Evolutionary conservation across 2,329 filamentous ascomycete genomes (phyloP).

Genomic region (Fusarium haematococcum): DNA sequence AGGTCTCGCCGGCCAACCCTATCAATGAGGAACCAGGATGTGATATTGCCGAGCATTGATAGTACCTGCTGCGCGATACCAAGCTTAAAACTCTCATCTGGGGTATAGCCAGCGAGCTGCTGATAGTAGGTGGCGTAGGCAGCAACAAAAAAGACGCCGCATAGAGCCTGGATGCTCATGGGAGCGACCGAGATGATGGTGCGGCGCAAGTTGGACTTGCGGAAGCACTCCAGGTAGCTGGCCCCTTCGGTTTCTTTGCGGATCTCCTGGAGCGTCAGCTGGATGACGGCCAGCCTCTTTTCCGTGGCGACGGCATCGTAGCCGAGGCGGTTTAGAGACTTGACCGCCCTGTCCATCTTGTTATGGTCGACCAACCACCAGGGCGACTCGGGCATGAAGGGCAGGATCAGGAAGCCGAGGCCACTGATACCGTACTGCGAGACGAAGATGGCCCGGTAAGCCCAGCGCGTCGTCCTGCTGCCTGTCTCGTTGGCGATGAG

Average conservation of each 20-base stretch:
- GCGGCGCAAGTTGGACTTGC: constrained; percentile 34
- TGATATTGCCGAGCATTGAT: constrained; percentile 33
- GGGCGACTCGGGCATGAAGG: constrained; percentile 35
- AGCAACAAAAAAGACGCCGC: constrained; percentile 32
- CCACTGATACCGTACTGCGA: constrained; percentile 31
- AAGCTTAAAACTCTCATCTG: constrained; percentile 27
- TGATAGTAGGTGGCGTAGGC: constrained; percentile 34
- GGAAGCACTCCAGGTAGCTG: constrained; percentile 35
- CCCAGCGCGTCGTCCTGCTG: constrained; percentile 17
- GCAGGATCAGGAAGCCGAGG: constrained; percentile 17
- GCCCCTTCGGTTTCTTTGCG: constrained; percentile 28
- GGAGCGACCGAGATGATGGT: constrained; percentile 36
- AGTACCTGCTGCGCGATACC: constrained; percentile 31
- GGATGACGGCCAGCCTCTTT: constrained; percentile 30
- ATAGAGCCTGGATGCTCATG: constrained; percentile 30
- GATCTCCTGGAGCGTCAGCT: constrained; percentile 26
- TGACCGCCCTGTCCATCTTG: constrained; percentile 21
- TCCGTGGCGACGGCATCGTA: constrained; percentile 15
- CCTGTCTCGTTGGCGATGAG: constrained; percentile 29
- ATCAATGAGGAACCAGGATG: constrained; percentile 35
- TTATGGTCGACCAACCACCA: constrained; percentile 28
- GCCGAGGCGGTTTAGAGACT: constrained; percentile 21
- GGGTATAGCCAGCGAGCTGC: constrained; percentile 33
- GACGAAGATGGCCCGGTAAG: constrained; percentile 31
- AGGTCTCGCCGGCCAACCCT: constrained; percentile 27